Evolutionary conservation across 148 eudicot species (phyloP).

Genomic region (Limonium bicolor): DNA sequence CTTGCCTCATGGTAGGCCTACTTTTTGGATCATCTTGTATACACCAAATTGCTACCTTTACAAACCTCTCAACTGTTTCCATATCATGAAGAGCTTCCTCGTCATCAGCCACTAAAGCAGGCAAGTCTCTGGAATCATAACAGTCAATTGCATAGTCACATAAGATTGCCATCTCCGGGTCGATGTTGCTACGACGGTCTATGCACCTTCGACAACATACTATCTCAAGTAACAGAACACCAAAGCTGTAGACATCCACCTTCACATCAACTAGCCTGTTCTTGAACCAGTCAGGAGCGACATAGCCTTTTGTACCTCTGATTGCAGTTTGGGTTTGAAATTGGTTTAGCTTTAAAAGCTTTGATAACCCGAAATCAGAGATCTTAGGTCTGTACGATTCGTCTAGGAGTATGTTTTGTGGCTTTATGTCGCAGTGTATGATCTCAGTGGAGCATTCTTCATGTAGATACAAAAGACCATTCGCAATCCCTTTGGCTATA

Average conservation of each 20-base stretch:
- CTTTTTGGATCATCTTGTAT: conserved; percentile 12
- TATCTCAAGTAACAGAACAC: conserved; percentile 3
- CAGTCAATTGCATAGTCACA: not conserved
- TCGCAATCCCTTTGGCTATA: conserved; percentile 9
- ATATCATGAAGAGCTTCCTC: not conserved
- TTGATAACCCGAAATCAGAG: not conserved
- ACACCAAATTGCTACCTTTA: conserved; percentile 17
- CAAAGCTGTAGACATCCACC: conserved; percentile 3
- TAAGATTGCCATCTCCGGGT: not conserved
- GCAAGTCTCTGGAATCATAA: not conserved
- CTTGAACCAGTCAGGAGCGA: conserved; percentile 4
- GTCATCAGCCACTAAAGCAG: not conserved
- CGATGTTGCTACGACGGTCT: not conserved
- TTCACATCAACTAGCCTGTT: not conserved
- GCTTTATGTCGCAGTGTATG: conserved; percentile 4
- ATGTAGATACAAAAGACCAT: not conserved
- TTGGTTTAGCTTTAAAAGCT: not conserved
- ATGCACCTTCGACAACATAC: not conserved
- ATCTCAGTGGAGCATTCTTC: conserved; percentile 5
- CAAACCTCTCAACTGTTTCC: not conserved
- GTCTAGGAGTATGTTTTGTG: not conserved
- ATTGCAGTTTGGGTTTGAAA: not conserved
- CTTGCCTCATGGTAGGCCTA: conserved; percentile 14
- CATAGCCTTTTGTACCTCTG: conserved; percentile 1
- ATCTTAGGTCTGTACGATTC: not conserved